Evolutionary conservation across 2,329 filamentous ascomycete genomes (phyloP), one percentile per base, ranked within the genome.

Genomic region (Exophiala aquamarina): DNA sequence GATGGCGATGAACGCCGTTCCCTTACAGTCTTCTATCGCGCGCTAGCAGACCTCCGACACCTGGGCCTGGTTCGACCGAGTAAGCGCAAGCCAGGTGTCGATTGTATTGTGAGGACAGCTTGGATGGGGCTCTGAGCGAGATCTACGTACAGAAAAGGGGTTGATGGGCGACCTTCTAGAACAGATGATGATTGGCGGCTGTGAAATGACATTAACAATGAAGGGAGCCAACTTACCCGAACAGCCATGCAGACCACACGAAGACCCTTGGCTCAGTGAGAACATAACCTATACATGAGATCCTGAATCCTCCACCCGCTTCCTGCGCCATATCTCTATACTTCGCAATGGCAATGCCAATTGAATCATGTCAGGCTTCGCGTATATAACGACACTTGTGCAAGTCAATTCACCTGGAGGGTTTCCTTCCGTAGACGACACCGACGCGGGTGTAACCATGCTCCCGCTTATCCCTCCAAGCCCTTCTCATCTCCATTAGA

Each of bases 51-150:
- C 67, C 68, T 98, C 64, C 86, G 84, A 66, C 81, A 84, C 44
- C 75, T 98, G 61, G 93, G 93, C 6, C 86, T 96, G 69, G 78
- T 97, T 52, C 96, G 93, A 72, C 78, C 79, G 52, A 97, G 52
- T 41, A 50, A 51, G 33, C 49, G 47, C 6, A 49, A 46, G 32
- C 50, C 47, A 75, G 95, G 95, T 75, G 82, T 84, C 18, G 93
- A 97, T 65, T 92, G 97, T 69, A 73, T 97, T 58, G 84, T 89
- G 31, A 97, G 96, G 73, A 76, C 90, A 28, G 72, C 76, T 41
- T 88, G 84, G 82, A 90, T 87, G 65, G 93, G 92, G 8, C 47
- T 61, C 34, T 61, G 44, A 52, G 5, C 32, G 17, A 6, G 32
- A 5, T 34, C 17, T 34, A 34, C 32, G 14, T 34, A 14, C 11